Conservation (phyloP, 495 filamentous ascomycete species). For the Jackrogersella multiformis region DNA sequence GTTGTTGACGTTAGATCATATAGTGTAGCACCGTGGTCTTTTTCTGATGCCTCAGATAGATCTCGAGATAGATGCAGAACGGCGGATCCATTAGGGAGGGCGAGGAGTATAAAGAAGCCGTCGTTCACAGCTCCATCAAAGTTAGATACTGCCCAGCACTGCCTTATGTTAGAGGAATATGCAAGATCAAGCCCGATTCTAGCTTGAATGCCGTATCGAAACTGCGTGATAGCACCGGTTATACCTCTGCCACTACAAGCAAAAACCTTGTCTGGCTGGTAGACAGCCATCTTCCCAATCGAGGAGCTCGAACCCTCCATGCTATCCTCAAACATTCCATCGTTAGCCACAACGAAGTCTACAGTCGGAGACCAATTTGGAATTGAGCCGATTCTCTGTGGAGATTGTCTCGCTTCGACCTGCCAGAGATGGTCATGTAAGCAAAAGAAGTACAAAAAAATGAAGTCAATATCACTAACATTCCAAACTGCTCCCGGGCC, state of each 20-base stretch:
- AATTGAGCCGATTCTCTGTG: constrained; percentile 57
- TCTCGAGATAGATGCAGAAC: constrained; percentile 52
- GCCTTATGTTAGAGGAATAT: constrained; percentile 51
- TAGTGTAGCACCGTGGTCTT: constrained; percentile 50
- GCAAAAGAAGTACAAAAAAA: constrained; percentile 9
- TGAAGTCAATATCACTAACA: constrained; percentile 55
- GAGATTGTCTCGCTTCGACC: constrained; percentile 55
- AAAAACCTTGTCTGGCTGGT: constrained; percentile 62
- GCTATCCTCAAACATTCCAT: constrained; percentile 17
- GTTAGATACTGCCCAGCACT: constrained; percentile 56
- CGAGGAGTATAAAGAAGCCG: constrained; percentile 58
- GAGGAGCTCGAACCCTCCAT: constrained; percentile 9
- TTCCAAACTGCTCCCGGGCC: constrained; percentile 82
- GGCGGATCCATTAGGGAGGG: constrained; percentile 56
- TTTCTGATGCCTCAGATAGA: constrained; percentile 46
- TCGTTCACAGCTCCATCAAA: constrained; percentile 20
- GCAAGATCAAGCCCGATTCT: constrained; percentile 66
- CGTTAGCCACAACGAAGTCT: constrained; percentile 68
- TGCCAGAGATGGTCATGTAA: constrained; percentile 36
- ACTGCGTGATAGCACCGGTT: constrained; percentile 72
- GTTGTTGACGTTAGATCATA: constrained; percentile 65
- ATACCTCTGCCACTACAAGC: constrained; percentile 66
- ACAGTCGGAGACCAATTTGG: constrained; percentile 85
- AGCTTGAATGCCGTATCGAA: constrained; percentile 76
- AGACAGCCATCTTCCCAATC: constrained; percentile 11